Evolutionary conservation across 2,329 filamentous ascomycete species (phyloP).

Genomic region (Penicillium fuscoglaucum): DNA sequence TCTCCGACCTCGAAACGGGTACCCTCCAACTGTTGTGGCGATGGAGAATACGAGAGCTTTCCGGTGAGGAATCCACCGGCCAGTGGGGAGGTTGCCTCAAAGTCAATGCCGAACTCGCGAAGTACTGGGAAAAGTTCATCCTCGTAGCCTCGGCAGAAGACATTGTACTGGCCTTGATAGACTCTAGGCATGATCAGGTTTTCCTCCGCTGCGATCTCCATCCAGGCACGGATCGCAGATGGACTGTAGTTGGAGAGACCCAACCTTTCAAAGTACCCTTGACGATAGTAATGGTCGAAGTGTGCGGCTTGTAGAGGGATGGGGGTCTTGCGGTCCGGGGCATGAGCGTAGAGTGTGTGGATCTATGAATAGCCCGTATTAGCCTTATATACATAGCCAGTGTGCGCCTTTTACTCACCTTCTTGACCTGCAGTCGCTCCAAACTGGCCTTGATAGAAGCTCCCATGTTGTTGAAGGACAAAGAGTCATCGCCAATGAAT

Average conservation of each 20-base stretch:
- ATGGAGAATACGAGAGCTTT: constrained; percentile 3
- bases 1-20: constrained; percentile 6
- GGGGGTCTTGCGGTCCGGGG: constrained; percentile 4
- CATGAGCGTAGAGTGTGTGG: constrained; percentile 6
- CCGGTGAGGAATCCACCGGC: constrained; percentile 6
- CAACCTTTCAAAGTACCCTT: background rate
- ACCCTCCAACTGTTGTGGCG: background rate
- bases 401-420: background rate
- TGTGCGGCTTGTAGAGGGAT: constrained; percentile 3
- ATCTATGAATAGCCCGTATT: background rate
- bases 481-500: background rate
- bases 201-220: constrained; percentile 1
- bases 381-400: background rate
- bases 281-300: constrained; percentile 3
- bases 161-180: constrained; percentile 8
- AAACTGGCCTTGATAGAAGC: constrained; percentile 1
- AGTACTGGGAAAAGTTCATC: constrained; percentile 3
- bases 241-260: constrained; percentile 9
- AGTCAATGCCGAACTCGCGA: background rate
- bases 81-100: constrained; percentile 2
- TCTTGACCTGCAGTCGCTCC: background rate
- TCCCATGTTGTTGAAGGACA: background rate
- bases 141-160: constrained; percentile 7
- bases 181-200: constrained; percentile 1
- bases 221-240: background rate